These are phyloP conservation scores for Quercus parvula DNA, from an alignment of 306 rosid genomes.

Conservation along the genomic window DNA sequence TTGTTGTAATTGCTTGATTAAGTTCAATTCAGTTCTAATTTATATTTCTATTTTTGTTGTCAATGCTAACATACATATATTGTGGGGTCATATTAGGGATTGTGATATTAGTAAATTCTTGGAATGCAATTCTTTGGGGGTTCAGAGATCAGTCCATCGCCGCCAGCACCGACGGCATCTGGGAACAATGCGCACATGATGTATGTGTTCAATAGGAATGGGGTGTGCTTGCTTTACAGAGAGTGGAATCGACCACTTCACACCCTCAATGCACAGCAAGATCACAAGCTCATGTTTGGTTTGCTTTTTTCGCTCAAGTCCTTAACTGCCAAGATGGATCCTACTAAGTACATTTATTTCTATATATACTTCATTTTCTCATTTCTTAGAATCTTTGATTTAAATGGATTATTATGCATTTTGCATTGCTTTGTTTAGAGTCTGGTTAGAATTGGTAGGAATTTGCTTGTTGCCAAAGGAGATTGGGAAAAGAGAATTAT, in stretches of 20 bases:
- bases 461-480: neutral
- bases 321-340: constrained; percentile 93
- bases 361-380: neutral
- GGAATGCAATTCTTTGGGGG: constrained; percentile 96
- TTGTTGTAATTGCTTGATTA: neutral
- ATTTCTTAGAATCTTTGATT: neutral
- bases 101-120: neutral
- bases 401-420: neutral
- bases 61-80: neutral
- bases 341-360: constrained; percentile 42
- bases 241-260: constrained; percentile 95
- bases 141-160: constrained; percentile 95
- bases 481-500: neutral
- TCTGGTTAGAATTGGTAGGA: neutral
- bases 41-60: neutral
- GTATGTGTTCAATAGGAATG: constrained; percentile 84
- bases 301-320: constrained; percentile 94
- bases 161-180: constrained; percentile 69
- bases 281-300: constrained; percentile 97
- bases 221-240: constrained; percentile 83
- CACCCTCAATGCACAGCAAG: constrained; percentile 81
- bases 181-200: constrained; percentile 97
- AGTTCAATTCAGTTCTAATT: neutral
- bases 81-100: neutral
- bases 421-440: neutral